A percentile compares a stretch with the other conserved stretches of the same genome.
These are phyloP conservation scores for Nowakowskiella sp. DNA, from an alignment of 192 early-diverging fungal genomes.

Conservation along the genomic window DNA sequence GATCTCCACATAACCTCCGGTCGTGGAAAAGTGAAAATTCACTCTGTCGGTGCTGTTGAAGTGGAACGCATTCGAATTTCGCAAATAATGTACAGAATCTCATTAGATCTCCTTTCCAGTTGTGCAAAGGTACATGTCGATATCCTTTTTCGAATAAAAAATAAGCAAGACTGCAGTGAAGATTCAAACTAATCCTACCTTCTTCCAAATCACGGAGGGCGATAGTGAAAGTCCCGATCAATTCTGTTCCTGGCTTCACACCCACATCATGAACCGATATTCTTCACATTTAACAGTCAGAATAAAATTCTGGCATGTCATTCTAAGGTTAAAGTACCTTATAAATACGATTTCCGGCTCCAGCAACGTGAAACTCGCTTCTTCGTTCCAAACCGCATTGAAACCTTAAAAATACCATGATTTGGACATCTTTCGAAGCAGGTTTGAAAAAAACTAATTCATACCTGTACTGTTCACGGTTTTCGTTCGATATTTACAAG, in stretches of 20 bases:
- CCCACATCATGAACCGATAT: no score
- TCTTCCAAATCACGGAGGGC: constrained; percentile 27
- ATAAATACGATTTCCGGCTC: constrained; percentile 37
- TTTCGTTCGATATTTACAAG: constrained; percentile 41
- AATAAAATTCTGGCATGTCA: no score
- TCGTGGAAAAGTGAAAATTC: no score
- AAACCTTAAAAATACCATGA: constrained; percentile 25
- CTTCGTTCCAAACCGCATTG: constrained; percentile 45
- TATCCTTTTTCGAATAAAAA: constrained; percentile 39
- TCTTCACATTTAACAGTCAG: no score
- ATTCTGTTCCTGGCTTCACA: constrained; percentile 20
- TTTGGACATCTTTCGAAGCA: background rate
- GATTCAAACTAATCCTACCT: constrained; percentile 15
- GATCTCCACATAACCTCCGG: no score
- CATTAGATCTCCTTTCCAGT: constrained; percentile 52
- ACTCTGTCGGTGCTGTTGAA: constrained; percentile 1
- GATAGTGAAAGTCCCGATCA: constrained; percentile 34
- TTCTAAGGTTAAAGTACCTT: constrained; percentile 32
- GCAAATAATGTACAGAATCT: constrained; percentile 60
- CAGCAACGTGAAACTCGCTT: constrained; percentile 25
- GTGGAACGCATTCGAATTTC: no score
- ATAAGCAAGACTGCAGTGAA: background rate
- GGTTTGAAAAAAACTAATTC: background rate
- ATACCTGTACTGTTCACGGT: constrained; percentile 47
- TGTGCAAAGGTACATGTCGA: constrained; percentile 58